Evolutionary conservation across 371 early-diverging fungal genomes (phyloP), one percentile per base, ranked within the genome.

Genomic region (Mucor racemosus): DNA sequence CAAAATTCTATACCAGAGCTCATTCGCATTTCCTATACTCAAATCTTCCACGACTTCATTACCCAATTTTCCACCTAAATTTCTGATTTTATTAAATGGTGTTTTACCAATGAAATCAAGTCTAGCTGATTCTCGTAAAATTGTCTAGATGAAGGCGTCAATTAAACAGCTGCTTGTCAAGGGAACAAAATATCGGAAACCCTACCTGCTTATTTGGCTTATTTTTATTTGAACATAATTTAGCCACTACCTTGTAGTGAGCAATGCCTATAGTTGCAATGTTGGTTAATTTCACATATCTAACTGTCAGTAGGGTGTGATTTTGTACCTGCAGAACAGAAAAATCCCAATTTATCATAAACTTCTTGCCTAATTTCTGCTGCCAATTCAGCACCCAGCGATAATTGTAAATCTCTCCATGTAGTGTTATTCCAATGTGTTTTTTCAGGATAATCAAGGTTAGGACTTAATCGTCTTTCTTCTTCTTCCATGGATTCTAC

Each of bases 31-130:
- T 35, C 80, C 76, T 2, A 91, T 85, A 31, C 78, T 78, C 21
- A 92, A 79, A 44, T 84, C 86, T 1, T 74, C 66, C 46, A 85
- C 90, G 0, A 97, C 84, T 58, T 89, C 84, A 10, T 73, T 73
- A 3, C 97, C 97, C 11, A 95, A 81, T 66, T 95, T 96, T 36
- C 97, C 97, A n/a, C 97, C 97, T 21, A 97, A 68, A 53, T 85
- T 87, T 15, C 92, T 85, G 41, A 96, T 94, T 65, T 91, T 92
- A 35, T 76, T 71, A 53, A 95, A 82, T 1, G 92, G 90, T 3
- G 92, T 71, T 5, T 78, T 71, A 17, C 77, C 58, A 79, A 97
- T 85, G 67, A 92, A 90, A 4, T 74, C 68, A 1, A 79, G 61
- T 7, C 84, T 80, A 36, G 86, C 80, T 26, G 71, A 76, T 40